These are phyloP conservation scores for Kwoniella bestiolae DNA, from an alignment of 768 basidiomycete species.

Conservation along the genomic window DNA sequence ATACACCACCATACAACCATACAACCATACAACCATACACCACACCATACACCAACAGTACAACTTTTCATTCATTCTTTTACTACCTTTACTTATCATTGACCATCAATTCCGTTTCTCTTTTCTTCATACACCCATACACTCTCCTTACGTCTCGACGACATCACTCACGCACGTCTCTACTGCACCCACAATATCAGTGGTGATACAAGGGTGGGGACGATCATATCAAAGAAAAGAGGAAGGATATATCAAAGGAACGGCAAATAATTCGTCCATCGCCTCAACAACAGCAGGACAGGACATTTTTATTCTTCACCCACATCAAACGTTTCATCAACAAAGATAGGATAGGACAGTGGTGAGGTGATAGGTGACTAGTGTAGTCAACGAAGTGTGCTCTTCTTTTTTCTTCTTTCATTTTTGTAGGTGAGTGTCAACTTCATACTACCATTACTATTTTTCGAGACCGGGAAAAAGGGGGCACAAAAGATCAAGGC, in stretches of 20 bases:
- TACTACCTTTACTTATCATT: background rate
- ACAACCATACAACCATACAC: slow-evolving; percentile 2
- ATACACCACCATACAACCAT: background rate
- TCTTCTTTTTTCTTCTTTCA: background rate
- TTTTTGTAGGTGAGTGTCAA: slow-evolving; percentile 15
- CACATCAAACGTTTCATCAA: background rate
- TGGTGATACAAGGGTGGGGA: background rate
- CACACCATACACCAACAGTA: slow-evolving; percentile 3
- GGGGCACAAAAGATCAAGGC: background rate
- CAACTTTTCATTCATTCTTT: slow-evolving; percentile 7
- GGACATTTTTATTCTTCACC: background rate
- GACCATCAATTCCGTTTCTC: background rate
- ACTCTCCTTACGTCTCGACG: slow-evolving; percentile 22
- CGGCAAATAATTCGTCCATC: too few species aligned
- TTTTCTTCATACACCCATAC: background rate
- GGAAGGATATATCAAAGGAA: slow-evolving; percentile 8
- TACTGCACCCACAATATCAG: background rate
- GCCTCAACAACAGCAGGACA: too few species aligned
- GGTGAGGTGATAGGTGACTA: background rate
- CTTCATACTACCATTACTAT: too few species aligned
- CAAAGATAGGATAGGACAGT: background rate
- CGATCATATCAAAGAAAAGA: background rate
- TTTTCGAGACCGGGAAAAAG: too few species aligned
- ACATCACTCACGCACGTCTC: background rate
- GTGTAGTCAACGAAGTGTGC: background rate